Conservation (phyloP, 2,329 filamentous ascomycete genomes). For the Penicillium psychrosexuale region DNA sequence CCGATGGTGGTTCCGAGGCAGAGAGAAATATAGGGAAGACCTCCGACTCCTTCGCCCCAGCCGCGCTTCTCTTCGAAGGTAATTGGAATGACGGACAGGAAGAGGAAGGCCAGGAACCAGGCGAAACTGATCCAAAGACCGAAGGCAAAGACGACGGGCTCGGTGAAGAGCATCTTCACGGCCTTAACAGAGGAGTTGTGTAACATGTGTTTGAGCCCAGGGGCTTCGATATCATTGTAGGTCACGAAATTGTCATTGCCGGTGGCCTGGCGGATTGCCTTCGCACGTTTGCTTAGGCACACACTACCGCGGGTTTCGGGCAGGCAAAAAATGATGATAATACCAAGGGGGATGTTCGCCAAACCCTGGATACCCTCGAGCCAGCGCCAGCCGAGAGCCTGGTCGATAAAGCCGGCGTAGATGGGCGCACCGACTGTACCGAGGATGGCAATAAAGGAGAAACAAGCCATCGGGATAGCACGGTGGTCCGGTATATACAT, state of each 20-base stretch:
- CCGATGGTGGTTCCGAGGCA: slow-evolving; percentile 50
- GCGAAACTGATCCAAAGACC: slow-evolving; percentile 54
- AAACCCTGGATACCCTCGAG: slow-evolving; percentile 54
- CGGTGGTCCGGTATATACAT: slow-evolving; percentile 49
- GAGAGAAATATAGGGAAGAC: slow-evolving; percentile 53
- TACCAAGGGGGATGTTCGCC: slow-evolving; percentile 50
- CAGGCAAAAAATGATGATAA: slow-evolving; percentile 46
- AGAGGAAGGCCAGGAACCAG: slow-evolving; percentile 55
- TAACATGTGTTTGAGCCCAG: slow-evolving; percentile 43
- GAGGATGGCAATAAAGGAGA: slow-evolving; percentile 51
- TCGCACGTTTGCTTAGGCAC: slow-evolving; percentile 50
- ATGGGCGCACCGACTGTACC: slow-evolving; percentile 54
- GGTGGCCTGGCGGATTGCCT: slow-evolving; percentile 47
- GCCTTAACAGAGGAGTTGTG: slow-evolving; percentile 52
- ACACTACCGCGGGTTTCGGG: slow-evolving; percentile 49
- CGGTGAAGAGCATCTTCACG: slow-evolving; percentile 49
- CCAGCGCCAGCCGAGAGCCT: slow-evolving; percentile 54
- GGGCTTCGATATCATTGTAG: slow-evolving; percentile 52
- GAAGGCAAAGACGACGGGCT: slow-evolving; percentile 51
- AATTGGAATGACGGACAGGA: slow-evolving; percentile 52
- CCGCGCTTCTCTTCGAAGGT: slow-evolving; percentile 53
- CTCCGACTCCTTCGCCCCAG: slow-evolving; percentile 51
- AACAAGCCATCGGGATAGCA: slow-evolving; percentile 49
- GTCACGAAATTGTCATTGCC: slow-evolving; percentile 52
- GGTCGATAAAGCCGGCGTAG: slow-evolving; percentile 54